A percentile compares a stretch with the other conserved stretches of the same genome.
Conservation (phyloP, 331 rosid genomes). For the Quercus phellos region DNA sequence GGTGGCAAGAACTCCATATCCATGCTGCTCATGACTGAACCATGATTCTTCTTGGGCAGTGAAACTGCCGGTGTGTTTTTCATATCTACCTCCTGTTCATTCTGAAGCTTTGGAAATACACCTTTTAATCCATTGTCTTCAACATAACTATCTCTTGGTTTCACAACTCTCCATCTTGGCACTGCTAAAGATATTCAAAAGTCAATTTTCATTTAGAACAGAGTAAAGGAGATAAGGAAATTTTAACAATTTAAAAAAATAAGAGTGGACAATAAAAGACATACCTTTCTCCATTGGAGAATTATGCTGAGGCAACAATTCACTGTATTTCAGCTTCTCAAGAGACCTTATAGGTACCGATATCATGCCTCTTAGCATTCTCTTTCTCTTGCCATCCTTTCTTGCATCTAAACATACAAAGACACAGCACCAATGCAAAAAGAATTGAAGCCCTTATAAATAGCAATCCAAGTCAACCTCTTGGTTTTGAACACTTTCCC, state of each 20-base stretch:
- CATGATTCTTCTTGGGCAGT: too few relatives aligned
- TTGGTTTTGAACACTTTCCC: slow-evolving; percentile 37
- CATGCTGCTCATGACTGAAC: too few relatives aligned
- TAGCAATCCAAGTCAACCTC: slow-evolving; percentile 43
- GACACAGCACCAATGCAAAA: slow-evolving; percentile 35
- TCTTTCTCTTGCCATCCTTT: slow-evolving; percentile 34
- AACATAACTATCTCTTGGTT: too few relatives aligned
- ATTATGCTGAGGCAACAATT: slow-evolving; percentile 27
- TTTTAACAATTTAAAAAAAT: neutral
- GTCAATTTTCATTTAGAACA: neutral
- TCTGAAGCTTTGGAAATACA: too few relatives aligned
- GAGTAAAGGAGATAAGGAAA: neutral
- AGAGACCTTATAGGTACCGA: slow-evolving; percentile 26
- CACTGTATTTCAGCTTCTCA: slow-evolving; percentile 27
- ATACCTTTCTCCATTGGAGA: slow-evolving; percentile 51
- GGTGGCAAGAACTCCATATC: too few relatives aligned
- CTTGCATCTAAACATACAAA: slow-evolving; percentile 36
- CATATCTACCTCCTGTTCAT: too few relatives aligned
- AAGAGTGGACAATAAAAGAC: neutral
- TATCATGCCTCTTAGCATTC: slow-evolving; percentile 22
- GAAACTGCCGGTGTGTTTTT: too few relatives aligned
- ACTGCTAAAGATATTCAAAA: slow-evolving; percentile 13
- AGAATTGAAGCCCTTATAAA: slow-evolving; percentile 37
- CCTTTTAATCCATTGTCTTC: too few relatives aligned
- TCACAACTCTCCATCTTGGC: slow-evolving; percentile 26